Evolutionary conservation across 2,329 filamentous ascomycete genomes (phyloP), one percentile per base, ranked within the genome.

Genomic region (Boeremia exigua): DNA sequence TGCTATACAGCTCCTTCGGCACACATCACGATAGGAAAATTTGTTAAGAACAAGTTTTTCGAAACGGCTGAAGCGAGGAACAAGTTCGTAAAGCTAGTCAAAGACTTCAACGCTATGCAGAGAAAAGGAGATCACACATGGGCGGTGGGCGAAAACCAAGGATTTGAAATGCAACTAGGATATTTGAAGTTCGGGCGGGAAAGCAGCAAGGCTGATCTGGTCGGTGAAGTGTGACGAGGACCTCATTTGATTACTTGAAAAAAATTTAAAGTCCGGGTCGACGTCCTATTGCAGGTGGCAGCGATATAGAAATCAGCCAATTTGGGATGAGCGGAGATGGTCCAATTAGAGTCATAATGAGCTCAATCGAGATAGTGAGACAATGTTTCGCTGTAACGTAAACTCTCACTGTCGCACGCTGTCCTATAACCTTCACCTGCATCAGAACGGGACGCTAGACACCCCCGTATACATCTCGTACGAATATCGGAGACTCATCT

Each of bases 1-100:
- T 61, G 61, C 28, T 61, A 61, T 27, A 60, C 56, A 2, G 56
- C 59, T 32, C 59, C 56, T 33, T 54, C 54, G 9, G 61, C 61
- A 17, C 59, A 61, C 38, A 39, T 59, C 11, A 60, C 54, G 0
- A 27, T 61, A 1, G 54, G 54, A 8, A 39, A 54, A 14, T 61
- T 63, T 28, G 44, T 63, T 15, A 54, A 48, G 0, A 63, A 56
- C 34, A 27, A 33, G 3, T 58, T 54, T n/a, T 61, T 57, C 23
- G 50, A 54, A n/a, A 23, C 12, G 6, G 6, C 25, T 5, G 56
- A 51, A 27, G 27, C 30, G n/a, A 56, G 53, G 11, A 25, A 36
- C 8, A 5, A 30, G 8, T 60, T 62, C 28, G n/a, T 60, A 11
- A 14, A 51, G 6, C 29, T 54, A 6, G 19, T 60, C n/a, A 33